These are phyloP conservation scores for Musa schizocarpa DNA, from an alignment of 176 grass and related monocot species.

Conservation along the genomic window DNA sequence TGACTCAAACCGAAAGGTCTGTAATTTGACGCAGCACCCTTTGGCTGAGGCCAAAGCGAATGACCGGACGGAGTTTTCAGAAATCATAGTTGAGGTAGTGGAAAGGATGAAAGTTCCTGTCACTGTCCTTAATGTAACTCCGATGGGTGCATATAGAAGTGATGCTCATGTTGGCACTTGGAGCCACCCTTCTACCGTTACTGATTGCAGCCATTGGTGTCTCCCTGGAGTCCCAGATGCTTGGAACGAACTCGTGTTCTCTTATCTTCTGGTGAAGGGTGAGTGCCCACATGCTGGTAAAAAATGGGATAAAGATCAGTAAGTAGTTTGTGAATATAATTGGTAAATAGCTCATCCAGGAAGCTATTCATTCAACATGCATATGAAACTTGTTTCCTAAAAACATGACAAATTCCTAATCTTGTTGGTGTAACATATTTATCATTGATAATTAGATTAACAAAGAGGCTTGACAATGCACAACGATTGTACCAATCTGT, in stretches of 20 bases:
- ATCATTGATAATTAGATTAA: neutral
- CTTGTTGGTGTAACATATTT: neutral
- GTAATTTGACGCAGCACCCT: conserved; percentile 64
- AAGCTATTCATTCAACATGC: neutral
- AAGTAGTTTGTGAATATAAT: neutral
- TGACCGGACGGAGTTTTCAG: conserved; percentile 66
- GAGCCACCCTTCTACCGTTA: conserved; percentile 77
- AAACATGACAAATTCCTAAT: neutral
- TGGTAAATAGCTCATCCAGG: neutral
- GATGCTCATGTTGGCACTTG: conserved; percentile 88
- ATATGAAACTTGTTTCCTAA: neutral
- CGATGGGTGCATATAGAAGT: conserved; percentile 81
- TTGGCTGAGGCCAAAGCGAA: conserved; percentile 50
- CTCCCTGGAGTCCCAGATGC: conserved; percentile 83
- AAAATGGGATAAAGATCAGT: neutral
- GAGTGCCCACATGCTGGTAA: conserved; percentile 2
- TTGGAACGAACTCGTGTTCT: conserved; percentile 92
- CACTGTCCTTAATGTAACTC: conserved; percentile 74
- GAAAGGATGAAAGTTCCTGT: conserved; percentile 48
- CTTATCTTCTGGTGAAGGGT: conserved; percentile 62
- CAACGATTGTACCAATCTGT: neutral
- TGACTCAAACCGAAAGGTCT: conserved; percentile 67
- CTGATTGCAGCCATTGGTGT: conserved; percentile 98
- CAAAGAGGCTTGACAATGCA: too few relatives aligned
- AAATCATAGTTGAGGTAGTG: conserved; percentile 57